Percentiles rank a stretch among this genome's conserved stretches.
phyloP scores from a whole-genome alignment of 2,329 filamentous ascomycete species.

The Trematosphaeria pertusa region DNA sequence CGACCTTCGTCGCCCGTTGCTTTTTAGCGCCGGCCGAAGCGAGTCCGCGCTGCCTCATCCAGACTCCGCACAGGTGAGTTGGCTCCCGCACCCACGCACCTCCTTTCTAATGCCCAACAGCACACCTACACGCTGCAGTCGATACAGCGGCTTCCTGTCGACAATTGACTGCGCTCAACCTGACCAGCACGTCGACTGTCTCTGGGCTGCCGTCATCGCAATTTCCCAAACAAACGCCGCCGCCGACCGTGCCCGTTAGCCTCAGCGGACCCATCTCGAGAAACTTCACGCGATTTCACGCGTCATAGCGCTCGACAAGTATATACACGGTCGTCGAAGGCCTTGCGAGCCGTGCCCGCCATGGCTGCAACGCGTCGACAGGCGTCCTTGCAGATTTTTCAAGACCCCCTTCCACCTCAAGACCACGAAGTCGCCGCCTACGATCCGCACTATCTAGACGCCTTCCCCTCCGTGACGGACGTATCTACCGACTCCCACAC shows the following conservation, averaged over 20 bases:
- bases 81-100: conserved; percentile 27
- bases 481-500: conserved; percentile 66
- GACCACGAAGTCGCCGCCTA: conserved; percentile 54
- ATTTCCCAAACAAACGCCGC: conserved; percentile 35
- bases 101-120: conserved; percentile 30
- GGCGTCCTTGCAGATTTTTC: conserved; percentile 63
- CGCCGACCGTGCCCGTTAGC: conserved; percentile 34
- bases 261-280: conserved; percentile 27
- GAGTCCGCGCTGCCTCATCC: conserved; percentile 41
- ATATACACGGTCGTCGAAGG: conserved; percentile 37
- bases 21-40: conserved; percentile 41
- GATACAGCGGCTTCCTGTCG: conserved; percentile 25
- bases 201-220: conserved; percentile 41
- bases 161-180: conserved; percentile 25
- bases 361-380: conserved; percentile 65
- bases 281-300: conserved; percentile 49
- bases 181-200: conserved; percentile 14
- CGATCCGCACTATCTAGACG: conserved; percentile 60
- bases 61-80: conserved; percentile 36
- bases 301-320: conserved; percentile 44
- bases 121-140: conserved; percentile 22
- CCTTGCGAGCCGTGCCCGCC: conserved; percentile 36
- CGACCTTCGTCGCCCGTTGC: conserved; percentile 34
- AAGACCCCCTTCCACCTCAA: conserved; percentile 58
- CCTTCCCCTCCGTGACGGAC: conserved; percentile 52